Evolutionary conservation across 495 filamentous ascomycete genomes (phyloP).

Genomic region (Friedmanniomyces endolithicus): DNA sequence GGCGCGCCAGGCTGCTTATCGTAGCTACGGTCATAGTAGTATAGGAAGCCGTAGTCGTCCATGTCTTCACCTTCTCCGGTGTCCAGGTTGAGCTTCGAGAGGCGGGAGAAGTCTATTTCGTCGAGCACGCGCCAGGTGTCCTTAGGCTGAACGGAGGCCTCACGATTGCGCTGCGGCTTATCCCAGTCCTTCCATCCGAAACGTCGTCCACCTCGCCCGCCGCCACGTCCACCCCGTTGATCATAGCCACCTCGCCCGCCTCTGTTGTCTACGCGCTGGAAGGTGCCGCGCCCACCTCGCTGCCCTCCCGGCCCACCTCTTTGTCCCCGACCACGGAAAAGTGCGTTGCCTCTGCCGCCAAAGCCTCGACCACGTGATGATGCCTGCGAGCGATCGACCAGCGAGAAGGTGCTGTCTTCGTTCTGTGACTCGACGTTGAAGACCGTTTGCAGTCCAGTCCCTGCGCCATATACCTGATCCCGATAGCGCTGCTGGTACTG

Average conservation of each 20-base stretch:
- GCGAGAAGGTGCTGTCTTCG: constrained; percentile 94
- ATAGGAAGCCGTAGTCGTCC: constrained; percentile 88
- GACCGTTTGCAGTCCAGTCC: constrained; percentile 55
- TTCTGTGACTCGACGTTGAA: constrained; percentile 85
- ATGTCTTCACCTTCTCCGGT: constrained; percentile 88
- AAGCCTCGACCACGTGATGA: constrained; percentile 44
- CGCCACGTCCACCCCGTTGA: constrained; percentile 51
- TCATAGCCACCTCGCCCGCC: constrained; percentile 49
- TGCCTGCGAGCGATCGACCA: constrained; percentile 66
- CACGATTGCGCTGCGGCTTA: constrained; percentile 91
- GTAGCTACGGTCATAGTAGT: constrained; percentile 91
- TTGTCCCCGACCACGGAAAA: constrained; percentile 81
- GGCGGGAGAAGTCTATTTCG: constrained; percentile 94
- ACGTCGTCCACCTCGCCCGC: constrained; percentile 56
- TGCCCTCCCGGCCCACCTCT: constrained; percentile 29
- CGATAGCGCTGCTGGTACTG: constrained; percentile 86
- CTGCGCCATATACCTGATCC: constrained; percentile 80
- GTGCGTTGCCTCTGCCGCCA: constrained; percentile 68
- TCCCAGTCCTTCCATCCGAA: constrained; percentile 99
- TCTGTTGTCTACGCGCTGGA: constrained; percentile 41
- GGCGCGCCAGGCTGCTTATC: constrained; percentile 79
- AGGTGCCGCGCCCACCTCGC: constrained; percentile 45
- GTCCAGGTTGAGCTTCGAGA: constrained; percentile 89
- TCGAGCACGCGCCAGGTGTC: constrained; percentile 90
- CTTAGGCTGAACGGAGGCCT: constrained; percentile 87